phyloP scores from a whole-genome alignment of 768 basidiomycete species.

The Tulasnella sp. region DNA sequence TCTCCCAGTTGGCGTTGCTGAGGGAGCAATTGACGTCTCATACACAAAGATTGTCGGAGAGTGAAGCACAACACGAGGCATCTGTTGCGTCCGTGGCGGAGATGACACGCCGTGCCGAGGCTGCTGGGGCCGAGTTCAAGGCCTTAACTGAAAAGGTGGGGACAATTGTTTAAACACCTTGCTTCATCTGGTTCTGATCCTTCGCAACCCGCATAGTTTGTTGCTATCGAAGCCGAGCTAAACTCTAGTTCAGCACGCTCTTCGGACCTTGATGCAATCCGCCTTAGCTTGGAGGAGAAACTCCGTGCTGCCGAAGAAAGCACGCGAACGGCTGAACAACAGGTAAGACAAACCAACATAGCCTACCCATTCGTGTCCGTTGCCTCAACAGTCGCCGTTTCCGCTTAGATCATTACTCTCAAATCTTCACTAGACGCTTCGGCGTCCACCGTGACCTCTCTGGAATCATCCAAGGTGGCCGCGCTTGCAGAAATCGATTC shows the following conservation, averaged over 20 bases:
- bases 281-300: not conserved
- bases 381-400: too few relatives aligned
- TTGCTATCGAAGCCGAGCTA: not conserved
- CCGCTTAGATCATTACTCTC: not conserved
- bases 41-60: not conserved
- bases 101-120: not conserved
- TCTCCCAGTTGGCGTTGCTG: not conserved
- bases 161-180: not conserved
- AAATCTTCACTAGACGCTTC: not conserved
- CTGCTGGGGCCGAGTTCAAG: not conserved
- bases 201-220: not conserved
- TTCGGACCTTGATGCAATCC: not conserved
- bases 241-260: not conserved
- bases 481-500: not conserved
- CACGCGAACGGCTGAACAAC: not conserved
- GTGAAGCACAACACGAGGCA: not conserved
- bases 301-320: not conserved
- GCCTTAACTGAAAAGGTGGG: not conserved
- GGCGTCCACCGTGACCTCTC: not conserved
- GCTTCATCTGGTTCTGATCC: not conserved
- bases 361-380: too few relatives aligned
- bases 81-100: not conserved
- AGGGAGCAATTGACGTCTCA: not conserved
- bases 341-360: too few relatives aligned
- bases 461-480: not conserved